Evolutionary conservation across 768 basidiomycete species (phyloP), one percentile per base, ranked within the genome.

Genomic region (Pisolithus sp.): DNA sequence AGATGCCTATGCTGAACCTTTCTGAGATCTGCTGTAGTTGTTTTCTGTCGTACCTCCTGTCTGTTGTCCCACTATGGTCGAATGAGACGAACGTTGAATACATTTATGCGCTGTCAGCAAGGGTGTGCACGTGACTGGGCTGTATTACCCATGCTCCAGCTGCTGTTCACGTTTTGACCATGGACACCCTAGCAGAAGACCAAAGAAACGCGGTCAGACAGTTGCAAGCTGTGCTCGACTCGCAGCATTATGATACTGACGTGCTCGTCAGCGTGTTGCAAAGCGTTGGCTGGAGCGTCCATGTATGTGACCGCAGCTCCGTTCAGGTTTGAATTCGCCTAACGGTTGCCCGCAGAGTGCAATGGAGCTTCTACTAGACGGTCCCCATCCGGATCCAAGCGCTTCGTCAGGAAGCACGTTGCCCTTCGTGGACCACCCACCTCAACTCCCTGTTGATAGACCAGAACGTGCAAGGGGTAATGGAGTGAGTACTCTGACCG

Each of bases 201-300:
- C 60, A 59, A 53, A 47, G 40, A 3, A 52, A 53, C 31, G 53
- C 56, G n/a, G 39, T 59, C 23, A 37, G 51, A 21, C 60, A 54
- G 23, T 51, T 61, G 28, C 60, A 54, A 28, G 50, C 51, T 23
- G 45, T 59, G 3, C 36, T 57, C 38, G 57, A 51, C 47, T 42
- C 53, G 39, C 49, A 80, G 45, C 78, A 76, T 13, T 76, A 73
- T 12, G 85, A 86, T 61, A 75, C 76, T 28, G 82, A 83, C 2
- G 78, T 80, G 1, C 78, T 85, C 5, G 71, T 81, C n/a, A 66
- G 69, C 31, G 75, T 89, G 1, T 71, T 89, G 15, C 66, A 74
- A 37, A 81, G 76, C 51, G 82, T 85, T 8, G 76, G 75, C 46
- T 89, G 85, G 85, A 80, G 87, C 69, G 78, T 89, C 30, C 75